phyloP scores from a whole-genome alignment of 495 filamentous ascomycete species.

The Hyaloscypha finlandica region DNA sequence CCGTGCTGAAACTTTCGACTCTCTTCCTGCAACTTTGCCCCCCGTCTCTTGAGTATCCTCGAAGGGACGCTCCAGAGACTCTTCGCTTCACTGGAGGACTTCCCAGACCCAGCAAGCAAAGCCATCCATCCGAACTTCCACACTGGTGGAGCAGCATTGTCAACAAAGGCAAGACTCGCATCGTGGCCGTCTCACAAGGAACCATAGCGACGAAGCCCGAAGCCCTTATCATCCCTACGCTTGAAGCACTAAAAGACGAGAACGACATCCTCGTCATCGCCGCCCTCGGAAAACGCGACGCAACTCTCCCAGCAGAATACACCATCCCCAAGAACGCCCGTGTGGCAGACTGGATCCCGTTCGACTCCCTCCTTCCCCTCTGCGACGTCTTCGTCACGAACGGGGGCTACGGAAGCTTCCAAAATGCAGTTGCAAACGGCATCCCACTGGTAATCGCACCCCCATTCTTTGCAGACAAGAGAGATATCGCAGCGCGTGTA shows the following conservation, averaged over 20 bases:
- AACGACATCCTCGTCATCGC: constrained; percentile 33
- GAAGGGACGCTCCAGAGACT: constrained; percentile 35
- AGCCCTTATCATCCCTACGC: constrained; percentile 32
- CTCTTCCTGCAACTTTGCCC: constrained; percentile 37
- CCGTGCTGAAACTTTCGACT: constrained; percentile 9
- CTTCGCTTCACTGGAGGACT: constrained; percentile 38
- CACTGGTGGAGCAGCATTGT: constrained; percentile 33
- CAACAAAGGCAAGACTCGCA: constrained; percentile 19
- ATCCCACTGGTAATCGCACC: constrained; percentile 37
- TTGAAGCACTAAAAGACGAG: constrained; percentile 26
- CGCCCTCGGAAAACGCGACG: constrained; percentile 30
- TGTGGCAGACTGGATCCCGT: constrained; percentile 38
- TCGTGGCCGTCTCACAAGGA: constrained; percentile 35
- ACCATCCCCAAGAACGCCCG: constrained; percentile 27
- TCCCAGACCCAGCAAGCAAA: constrained; percentile 17
- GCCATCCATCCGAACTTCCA: constrained; percentile 22
- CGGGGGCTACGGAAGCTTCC: constrained; percentile 36
- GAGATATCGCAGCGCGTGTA: constrained; percentile 30
- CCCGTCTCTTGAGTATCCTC: constrained; percentile 37
- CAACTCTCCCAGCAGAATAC: constrained; percentile 17
- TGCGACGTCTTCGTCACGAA: constrained; percentile 38
- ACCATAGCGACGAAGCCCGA: constrained; percentile 30
- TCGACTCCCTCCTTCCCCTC: constrained; percentile 32
- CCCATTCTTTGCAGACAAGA: constrained; percentile 34
- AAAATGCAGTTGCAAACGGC: constrained; percentile 34